Conservation (phyloP, 2,329 filamentous ascomycete species). For the Penicillium aurantiogriseum region DNA sequence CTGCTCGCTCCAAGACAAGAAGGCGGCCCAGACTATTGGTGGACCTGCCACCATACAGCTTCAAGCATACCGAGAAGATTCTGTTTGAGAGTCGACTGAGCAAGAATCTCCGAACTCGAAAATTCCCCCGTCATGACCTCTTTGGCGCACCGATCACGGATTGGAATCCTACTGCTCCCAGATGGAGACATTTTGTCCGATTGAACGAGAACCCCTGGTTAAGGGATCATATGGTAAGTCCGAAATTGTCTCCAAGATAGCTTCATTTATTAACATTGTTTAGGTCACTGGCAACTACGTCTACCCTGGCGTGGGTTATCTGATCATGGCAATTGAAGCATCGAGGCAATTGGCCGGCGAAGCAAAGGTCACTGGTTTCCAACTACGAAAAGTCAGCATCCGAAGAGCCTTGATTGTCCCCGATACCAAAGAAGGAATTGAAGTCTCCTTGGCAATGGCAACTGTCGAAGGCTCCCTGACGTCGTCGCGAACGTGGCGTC, state of each 20-base stretch:
- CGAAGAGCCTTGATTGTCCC: conserved; percentile 32
- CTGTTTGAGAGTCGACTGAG: conserved; percentile 31
- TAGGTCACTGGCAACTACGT: conserved; percentile 24
- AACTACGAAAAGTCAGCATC: conserved; percentile 27
- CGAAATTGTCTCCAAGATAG: neutral
- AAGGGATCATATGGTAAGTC: conserved; percentile 28
- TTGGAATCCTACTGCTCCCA: conserved; percentile 27
- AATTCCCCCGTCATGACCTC: conserved; percentile 30
- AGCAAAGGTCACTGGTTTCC: conserved; percentile 14
- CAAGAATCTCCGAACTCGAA: conserved; percentile 26
- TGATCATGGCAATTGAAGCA: conserved; percentile 34
- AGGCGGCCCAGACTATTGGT: conserved; percentile 18
- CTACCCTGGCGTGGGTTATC: conserved; percentile 30
- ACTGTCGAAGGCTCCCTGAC: conserved; percentile 21
- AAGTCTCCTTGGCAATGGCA: conserved; percentile 28
- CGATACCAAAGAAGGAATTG: conserved; percentile 32
- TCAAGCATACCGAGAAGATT: conserved; percentile 27
- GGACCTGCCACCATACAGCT: conserved; percentile 30
- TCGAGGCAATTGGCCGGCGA: conserved; percentile 24
- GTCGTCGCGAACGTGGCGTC: conserved; percentile 24
- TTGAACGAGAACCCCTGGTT: conserved; percentile 34
- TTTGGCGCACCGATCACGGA: conserved; percentile 32
- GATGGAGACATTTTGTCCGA: conserved; percentile 33
- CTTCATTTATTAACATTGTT: neutral
- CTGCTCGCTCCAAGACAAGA: neutral